Percentiles rank a stretch among this genome's conserved stretches.
Conservation (phyloP, 768 basidiomycete species). For the Tremella fuciformis region DNA sequence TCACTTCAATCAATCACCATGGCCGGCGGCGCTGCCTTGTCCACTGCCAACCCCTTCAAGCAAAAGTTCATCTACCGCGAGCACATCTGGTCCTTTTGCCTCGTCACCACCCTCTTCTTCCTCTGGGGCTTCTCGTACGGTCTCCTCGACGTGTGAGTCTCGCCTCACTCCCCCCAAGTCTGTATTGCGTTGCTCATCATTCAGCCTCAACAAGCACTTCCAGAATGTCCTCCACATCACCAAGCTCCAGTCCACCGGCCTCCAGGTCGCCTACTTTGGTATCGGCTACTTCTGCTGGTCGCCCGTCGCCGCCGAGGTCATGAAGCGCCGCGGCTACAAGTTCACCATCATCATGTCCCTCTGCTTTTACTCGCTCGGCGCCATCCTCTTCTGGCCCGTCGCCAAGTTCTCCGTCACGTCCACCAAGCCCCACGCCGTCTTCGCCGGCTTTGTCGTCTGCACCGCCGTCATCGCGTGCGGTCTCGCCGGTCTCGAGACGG, state of each 20-base stretch:
- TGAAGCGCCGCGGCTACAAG: conserved; percentile 66
- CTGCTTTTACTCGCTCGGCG: conserved; percentile 56
- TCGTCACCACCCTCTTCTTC: conserved; percentile 74
- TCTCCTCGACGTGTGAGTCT: conserved; percentile 34
- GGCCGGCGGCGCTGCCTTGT: conserved; percentile 45
- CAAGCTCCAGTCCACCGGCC: conserved; percentile 68
- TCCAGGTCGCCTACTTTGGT: conserved; percentile 65
- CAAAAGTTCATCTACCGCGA: conserved; percentile 41
- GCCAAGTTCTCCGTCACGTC: conserved; percentile 57
- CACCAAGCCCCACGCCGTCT: conserved; percentile 55
- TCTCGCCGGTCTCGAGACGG: conserved; percentile 57
- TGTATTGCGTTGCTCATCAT: no score
- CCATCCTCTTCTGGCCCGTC: conserved; percentile 76
- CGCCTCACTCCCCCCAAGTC: no score
- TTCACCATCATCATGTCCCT: conserved; percentile 50
- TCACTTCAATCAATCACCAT: conserved; percentile 19
- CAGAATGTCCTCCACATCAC: conserved; percentile 66
- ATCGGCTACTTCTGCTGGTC: conserved; percentile 45
- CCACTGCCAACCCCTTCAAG: conserved; percentile 45
- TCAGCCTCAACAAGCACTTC: conserved; percentile 61
- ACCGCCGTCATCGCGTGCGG: conserved; percentile 58
- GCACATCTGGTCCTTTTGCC: conserved; percentile 59
- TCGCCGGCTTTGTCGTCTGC: conserved; percentile 70
- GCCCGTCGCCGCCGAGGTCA: conserved; percentile 49
- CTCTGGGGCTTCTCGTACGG: conserved; percentile 58